Conservation (phyloP, 495 filamentous ascomycete species). For the Trypethelium eluteriae region DNA sequence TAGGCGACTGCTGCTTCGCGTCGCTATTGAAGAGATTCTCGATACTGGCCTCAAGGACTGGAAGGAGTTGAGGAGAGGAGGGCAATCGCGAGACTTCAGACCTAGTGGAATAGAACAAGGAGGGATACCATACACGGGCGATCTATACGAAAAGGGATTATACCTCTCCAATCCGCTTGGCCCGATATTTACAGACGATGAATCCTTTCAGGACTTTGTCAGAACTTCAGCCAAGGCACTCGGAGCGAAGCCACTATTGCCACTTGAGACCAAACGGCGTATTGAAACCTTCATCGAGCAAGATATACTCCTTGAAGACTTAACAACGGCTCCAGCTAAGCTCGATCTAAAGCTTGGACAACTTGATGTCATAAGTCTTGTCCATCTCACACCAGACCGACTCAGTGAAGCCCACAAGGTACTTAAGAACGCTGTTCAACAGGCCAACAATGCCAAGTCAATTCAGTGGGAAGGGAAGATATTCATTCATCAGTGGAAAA, state of each 20-base stretch:
- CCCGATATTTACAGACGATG: neutral
- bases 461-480: neutral
- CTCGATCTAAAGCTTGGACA: neutral
- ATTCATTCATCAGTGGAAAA: neutral
- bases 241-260: neutral
- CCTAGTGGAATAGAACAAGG: neutral
- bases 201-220: neutral
- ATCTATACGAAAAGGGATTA: neutral
- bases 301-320: neutral
- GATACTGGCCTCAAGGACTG: neutral
- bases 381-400: neutral
- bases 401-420: neutral
- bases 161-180: neutral
- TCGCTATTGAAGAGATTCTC: neutral
- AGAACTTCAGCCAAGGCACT: neutral
- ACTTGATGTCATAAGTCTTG: neutral
- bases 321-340: neutral
- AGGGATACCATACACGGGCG: neutral
- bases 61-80: neutral
- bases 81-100: neutral
- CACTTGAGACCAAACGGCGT: neutral
- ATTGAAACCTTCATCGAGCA: neutral
- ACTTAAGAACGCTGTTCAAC: neutral
- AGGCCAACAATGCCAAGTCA: neutral
- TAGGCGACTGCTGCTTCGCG: neutral